Conservation (phyloP, 169 alveolate species). For the Sarcocystis neurona region DNA sequence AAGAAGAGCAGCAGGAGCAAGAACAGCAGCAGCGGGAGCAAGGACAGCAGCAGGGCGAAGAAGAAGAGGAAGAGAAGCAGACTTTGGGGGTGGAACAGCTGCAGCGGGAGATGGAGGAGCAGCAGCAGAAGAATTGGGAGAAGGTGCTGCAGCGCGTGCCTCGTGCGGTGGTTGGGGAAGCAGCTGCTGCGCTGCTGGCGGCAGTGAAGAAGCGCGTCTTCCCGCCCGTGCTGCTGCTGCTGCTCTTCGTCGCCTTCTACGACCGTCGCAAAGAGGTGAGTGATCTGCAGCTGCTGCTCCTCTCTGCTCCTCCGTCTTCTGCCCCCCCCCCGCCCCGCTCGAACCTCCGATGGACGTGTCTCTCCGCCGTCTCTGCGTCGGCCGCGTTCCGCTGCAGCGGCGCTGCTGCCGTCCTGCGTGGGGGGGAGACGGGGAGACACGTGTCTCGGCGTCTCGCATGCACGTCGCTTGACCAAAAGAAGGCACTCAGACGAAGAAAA, state of each 20-base stretch:
- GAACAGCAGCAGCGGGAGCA: neutral
- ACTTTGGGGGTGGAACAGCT: neutral
- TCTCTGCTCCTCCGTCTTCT: no score
- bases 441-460: no score
- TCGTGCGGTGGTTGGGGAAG: neutral
- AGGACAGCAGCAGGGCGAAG: neutral
- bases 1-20: neutral
- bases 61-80: neutral
- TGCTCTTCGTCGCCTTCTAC: conserved; percentile 29
- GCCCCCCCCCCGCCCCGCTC: no score
- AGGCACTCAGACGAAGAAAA: no score
- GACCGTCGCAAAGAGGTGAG: conserved; percentile 8
- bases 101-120: neutral
- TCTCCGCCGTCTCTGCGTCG: no score
- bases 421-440: no score
- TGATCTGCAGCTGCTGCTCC: no score
- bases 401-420: no score
- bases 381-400: no score
- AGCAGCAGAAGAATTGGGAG: neutral
- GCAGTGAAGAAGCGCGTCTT: neutral
- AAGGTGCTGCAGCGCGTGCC: neutral
- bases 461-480: no score
- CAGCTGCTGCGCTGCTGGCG: neutral
- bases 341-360: no score
- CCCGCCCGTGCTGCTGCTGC: conserved; percentile 15